These are phyloP conservation scores for Primulina huaijiensis DNA, from an alignment of 257 asterid genomes.

Conservation along the genomic window DNA sequence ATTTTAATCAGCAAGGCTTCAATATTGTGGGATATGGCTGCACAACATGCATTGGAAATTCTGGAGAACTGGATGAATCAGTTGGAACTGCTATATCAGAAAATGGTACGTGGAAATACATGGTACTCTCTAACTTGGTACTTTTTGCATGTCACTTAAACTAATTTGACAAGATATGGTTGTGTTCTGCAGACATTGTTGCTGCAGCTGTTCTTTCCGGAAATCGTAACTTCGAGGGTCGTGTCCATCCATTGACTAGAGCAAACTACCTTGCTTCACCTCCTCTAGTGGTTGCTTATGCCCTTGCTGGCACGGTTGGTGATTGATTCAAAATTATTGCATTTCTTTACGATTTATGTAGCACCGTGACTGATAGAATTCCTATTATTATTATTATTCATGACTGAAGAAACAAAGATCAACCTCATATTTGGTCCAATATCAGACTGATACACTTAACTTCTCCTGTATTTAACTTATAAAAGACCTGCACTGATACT, in stretches of 20 bases:
- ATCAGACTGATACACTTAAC: background rate
- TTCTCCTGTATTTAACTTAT: background rate
- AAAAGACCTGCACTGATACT: background rate
- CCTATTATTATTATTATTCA: background rate
- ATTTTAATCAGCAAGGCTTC: slow-evolving; percentile 89
- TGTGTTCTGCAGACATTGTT: slow-evolving; percentile 65
- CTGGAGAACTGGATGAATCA: slow-evolving; percentile 88
- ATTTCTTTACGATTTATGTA: background rate
- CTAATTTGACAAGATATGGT: slow-evolving; percentile 12
- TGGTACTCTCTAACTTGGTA: background rate
- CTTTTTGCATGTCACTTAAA: slow-evolving; percentile 14
- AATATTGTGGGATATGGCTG: slow-evolving; percentile 90
- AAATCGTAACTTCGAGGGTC: slow-evolving; percentile 93
- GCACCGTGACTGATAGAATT: background rate
- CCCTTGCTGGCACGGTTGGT: slow-evolving; percentile 97
- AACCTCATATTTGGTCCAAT: slow-evolving; percentile 13
- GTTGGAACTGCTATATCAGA: slow-evolving; percentile 82
- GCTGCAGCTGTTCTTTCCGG: slow-evolving; percentile 99
- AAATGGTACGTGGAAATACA: slow-evolving; percentile 48
- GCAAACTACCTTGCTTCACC: slow-evolving; percentile 98
- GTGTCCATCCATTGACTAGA: slow-evolving; percentile 92
- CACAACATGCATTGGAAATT: slow-evolving; percentile 92
- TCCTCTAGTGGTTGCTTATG: slow-evolving; percentile 95
- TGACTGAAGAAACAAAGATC: background rate
- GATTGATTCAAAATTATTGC: slow-evolving; percentile 16